Evolutionary conservation across 495 filamentous ascomycete genomes (phyloP).

Genomic region (Penicilliopsis zonata): DNA sequence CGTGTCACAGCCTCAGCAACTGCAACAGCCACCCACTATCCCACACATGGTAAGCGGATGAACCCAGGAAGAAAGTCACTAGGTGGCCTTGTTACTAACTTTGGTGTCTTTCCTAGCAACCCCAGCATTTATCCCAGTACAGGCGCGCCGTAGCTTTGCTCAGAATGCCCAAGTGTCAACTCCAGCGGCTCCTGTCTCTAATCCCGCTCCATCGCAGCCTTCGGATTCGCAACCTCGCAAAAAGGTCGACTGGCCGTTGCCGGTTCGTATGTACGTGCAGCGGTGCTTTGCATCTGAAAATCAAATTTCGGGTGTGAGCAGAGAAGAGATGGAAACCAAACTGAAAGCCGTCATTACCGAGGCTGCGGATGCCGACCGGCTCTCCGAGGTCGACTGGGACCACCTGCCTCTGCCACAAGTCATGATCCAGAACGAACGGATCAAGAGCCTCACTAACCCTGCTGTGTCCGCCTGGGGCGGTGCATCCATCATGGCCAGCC

Average conservation of each 20-base stretch:
- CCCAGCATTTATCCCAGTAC: constrained; percentile 40
- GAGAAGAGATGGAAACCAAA: constrained; percentile 66
- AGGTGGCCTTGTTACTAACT: not conserved
- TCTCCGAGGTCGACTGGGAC: constrained; percentile 72
- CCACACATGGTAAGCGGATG: constrained; percentile 20
- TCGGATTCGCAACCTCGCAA: constrained; percentile 17
- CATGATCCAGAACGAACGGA: constrained; percentile 66
- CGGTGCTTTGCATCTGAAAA: constrained; percentile 68
- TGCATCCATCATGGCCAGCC: not conserved
- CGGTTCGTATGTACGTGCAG: constrained; percentile 72
- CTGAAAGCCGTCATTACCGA: constrained; percentile 75
- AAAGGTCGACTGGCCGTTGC: constrained; percentile 57
- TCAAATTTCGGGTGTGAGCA: constrained; percentile 48
- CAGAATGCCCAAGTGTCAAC: constrained; percentile 9
- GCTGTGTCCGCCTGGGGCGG: constrained; percentile 24
- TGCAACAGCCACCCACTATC: constrained; percentile 13
- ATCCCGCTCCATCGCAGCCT: constrained; percentile 14
- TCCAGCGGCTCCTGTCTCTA: constrained; percentile 12
- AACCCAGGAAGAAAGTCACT: not conserved
- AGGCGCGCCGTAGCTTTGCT: constrained; percentile 35
- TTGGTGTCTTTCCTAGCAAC: constrained; percentile 12
- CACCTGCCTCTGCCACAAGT: constrained; percentile 75
- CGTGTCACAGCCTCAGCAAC: constrained; percentile 24
- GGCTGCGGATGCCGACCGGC: constrained; percentile 55
- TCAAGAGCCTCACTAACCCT: constrained; percentile 26